Percentiles rank a stretch among this genome's conserved stretches.
Evolutionary conservation across 306 rosid species (phyloP).

Genomic region (Luffa aegyptiaca): DNA sequence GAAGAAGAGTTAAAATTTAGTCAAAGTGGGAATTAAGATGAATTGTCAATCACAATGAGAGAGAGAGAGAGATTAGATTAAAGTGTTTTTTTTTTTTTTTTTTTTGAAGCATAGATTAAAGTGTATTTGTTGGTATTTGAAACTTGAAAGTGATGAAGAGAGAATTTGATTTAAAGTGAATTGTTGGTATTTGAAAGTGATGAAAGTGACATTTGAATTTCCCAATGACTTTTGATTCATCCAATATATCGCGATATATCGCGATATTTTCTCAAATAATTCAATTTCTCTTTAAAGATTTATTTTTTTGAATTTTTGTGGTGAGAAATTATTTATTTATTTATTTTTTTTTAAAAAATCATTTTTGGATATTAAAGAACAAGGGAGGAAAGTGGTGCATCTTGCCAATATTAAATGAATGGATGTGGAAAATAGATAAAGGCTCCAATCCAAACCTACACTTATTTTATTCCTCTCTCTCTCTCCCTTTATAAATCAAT

Average conservation of each 20-base stretch:
- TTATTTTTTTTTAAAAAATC: background rate
- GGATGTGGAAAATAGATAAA: conserved; percentile 22
- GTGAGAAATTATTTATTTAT: background rate
- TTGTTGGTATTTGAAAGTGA: conserved; percentile 2
- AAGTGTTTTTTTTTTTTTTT: too few species aligned
- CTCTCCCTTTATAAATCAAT: background rate
- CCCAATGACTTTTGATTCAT: background rate
- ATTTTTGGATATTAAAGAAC: background rate
- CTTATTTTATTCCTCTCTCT: background rate
- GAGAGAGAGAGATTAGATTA: background rate
- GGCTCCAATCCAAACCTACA: conserved; percentile 5
- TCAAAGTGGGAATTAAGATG: conserved; percentile 4
- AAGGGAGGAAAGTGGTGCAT: conserved; percentile 11
- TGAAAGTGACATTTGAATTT: background rate
- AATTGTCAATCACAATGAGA: background rate
- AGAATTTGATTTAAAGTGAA: conserved; percentile 2
- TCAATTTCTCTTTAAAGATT: background rate
- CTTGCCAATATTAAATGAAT: conserved; percentile 16
- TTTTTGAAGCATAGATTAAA: background rate
- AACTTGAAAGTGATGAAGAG: background rate
- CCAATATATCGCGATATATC: background rate
- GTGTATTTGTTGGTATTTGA: conserved; percentile 2
- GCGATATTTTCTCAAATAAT: background rate
- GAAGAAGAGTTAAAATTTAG: background rate
- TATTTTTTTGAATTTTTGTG: background rate